Percentiles rank a stretch among this genome's conserved stretches.
phyloP scores from a whole-genome alignment of 306 rosid species.

The Quercus gilva region DNA sequence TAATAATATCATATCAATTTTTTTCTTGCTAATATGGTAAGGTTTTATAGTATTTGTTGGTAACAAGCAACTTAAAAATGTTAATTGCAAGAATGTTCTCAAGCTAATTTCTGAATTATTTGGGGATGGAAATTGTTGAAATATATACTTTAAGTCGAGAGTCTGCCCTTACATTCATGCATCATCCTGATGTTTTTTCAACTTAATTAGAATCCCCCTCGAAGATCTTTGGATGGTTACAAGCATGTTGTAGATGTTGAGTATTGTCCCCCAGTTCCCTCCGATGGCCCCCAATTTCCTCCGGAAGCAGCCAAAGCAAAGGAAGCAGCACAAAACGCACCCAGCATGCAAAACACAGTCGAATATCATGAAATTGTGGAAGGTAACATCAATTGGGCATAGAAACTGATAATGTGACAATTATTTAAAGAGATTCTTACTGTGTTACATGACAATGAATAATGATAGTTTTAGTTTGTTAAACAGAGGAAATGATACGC shows the following conservation, averaged over 20 bases:
- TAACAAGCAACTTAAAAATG: not conserved
- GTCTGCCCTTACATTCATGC: not conserved
- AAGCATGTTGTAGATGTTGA: slow-evolving; percentile 88
- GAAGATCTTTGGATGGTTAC: slow-evolving; percentile 83
- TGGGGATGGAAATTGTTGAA: slow-evolving; percentile 4
- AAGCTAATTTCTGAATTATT: not conserved
- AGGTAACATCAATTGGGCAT: slow-evolving; percentile 44
- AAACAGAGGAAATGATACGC: slow-evolving; percentile 80
- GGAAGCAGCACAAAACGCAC: slow-evolving; percentile 83
- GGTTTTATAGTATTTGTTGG: not conserved
- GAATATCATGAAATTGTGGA: slow-evolving; percentile 91
- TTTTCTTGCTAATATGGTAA: too few relatives aligned
- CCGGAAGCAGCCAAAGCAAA: slow-evolving; percentile 81
- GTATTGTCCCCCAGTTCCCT: slow-evolving; percentile 67
- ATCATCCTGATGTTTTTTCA: slow-evolving; percentile 25
- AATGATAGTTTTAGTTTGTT: slow-evolving; percentile 14
- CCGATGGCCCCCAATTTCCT: slow-evolving; percentile 75
- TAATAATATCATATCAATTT: not conserved
- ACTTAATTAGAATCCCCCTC: slow-evolving; percentile 63
- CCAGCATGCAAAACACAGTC: slow-evolving; percentile 57
- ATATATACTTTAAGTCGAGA: not conserved
- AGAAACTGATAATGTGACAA: slow-evolving; percentile 10
- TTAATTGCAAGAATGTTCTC: not conserved
- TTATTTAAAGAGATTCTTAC: not conserved
- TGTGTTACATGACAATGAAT: slow-evolving; percentile 2